Percentiles rank a stretch among this genome's conserved stretches.
Evolutionary conservation across 345 rosid species (phyloP).

Genomic region (Eucalyptus tenuipes): DNA sequence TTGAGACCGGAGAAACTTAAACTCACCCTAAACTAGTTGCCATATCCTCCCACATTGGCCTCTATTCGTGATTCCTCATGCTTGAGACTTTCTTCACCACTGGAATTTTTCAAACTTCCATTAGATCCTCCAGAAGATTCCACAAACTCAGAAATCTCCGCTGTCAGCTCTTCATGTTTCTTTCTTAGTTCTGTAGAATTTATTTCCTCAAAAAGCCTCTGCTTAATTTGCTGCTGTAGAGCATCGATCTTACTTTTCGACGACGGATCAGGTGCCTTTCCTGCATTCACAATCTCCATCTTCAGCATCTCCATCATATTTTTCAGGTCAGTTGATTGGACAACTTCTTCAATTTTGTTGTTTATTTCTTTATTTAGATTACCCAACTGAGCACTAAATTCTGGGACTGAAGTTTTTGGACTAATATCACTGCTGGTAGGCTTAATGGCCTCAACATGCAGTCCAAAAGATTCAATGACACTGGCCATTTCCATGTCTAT

Average conservation of each 20-base stretch:
- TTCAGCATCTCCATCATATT: conserved; percentile 50
- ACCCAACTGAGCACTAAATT: conserved; percentile 41
- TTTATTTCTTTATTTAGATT: conserved; percentile 2
- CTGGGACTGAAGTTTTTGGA: conserved; percentile 22
- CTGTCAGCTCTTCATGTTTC: conserved; percentile 39
- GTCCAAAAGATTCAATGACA: conserved; percentile 42
- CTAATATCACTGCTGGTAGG: conserved; percentile 14
- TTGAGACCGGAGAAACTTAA: neutral
- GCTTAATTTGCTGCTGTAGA: conserved; percentile 50
- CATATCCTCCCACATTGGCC: neutral
- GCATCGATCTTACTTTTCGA: conserved; percentile 39
- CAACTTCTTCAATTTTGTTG: conserved; percentile 28
- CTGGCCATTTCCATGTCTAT: conserved; percentile 38
- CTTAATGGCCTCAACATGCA: conserved; percentile 34
- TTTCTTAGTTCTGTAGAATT: conserved; percentile 37
- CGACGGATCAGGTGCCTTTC: conserved; percentile 22
- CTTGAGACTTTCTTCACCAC: neutral
- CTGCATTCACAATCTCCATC: conserved; percentile 52
- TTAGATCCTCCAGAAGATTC: conserved; percentile 14
- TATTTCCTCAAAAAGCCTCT: conserved; percentile 42
- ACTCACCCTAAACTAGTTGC: neutral
- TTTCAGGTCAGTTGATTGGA: conserved; percentile 44
- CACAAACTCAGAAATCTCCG: conserved; percentile 26
- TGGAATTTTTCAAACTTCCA: conserved; percentile 13
- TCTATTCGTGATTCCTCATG: neutral